A percentile compares a stretch with the other conserved stretches of the same genome.
phyloP scores from a whole-genome alignment of 805 yeast genomes.

The Grigorovia humatica region DNA sequence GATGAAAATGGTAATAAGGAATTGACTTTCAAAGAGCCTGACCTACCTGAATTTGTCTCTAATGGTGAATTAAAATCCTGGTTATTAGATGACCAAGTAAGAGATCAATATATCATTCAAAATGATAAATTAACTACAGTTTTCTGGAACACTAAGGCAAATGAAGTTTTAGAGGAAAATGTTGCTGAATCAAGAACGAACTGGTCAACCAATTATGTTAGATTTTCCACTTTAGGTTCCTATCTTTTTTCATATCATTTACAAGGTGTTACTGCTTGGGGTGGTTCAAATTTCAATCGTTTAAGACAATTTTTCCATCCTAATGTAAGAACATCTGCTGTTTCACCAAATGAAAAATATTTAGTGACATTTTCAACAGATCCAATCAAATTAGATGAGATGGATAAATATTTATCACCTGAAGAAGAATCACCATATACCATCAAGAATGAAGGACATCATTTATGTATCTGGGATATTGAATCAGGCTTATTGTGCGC shows the following conservation, averaged over 20 bases:
- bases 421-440: constrained; percentile 59
- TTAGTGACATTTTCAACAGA: constrained; percentile 84
- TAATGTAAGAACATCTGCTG: constrained; percentile 79
- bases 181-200: constrained; percentile 69
- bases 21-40: constrained; percentile 61
- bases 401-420: neutral
- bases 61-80: constrained; percentile 80
- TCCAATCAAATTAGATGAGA: constrained; percentile 51
- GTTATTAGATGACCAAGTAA: constrained; percentile 78
- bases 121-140: constrained; percentile 72
- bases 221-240: constrained; percentile 90
- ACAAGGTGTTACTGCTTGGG: constrained; percentile 94
- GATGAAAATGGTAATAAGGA: constrained; percentile 32
- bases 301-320: constrained; percentile 77
- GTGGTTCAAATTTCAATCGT: constrained; percentile 70
- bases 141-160: constrained; percentile 69
- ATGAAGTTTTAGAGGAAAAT: constrained; percentile 47
- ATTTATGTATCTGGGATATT: constrained; percentile 88
- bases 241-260: constrained; percentile 80
- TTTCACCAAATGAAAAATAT: constrained; percentile 85
- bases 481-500: constrained; percentile 72
- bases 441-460: constrained; percentile 83
- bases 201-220: constrained; percentile 81
- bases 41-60: constrained; percentile 57
- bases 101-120: constrained; percentile 85